phyloP scores from a whole-genome alignment of 306 rosid species.

The Pterocarpus santalinus region DNA sequence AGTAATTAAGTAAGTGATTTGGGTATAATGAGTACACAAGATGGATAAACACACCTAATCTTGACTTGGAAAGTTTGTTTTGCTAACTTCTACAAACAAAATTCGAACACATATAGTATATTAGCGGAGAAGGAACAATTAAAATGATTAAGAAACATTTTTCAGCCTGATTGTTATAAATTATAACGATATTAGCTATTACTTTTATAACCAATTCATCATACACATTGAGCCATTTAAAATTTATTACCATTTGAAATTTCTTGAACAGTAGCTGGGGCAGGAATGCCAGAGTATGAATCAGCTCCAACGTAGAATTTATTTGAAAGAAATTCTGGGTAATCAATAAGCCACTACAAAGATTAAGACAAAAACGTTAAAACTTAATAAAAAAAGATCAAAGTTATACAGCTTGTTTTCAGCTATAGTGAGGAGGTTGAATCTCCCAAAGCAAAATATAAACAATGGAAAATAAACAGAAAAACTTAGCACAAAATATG shows the following conservation, averaged over 20 bases:
- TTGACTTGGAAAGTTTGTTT: background rate
- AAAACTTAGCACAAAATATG: background rate
- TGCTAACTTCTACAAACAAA: background rate
- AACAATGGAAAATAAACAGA: background rate
- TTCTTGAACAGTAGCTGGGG: constrained; percentile 59
- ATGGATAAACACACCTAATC: background rate
- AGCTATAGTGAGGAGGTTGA: background rate
- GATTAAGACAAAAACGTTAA: background rate
- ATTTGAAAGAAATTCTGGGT: constrained; percentile 66
- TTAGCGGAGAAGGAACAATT: background rate
- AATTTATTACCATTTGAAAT: constrained; percentile 65
- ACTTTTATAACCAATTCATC: background rate
- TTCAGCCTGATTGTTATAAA: background rate
- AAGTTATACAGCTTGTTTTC: background rate
- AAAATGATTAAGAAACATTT: background rate
- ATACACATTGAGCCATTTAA: background rate
- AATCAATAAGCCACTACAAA: constrained; percentile 75
- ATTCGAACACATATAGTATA: background rate
- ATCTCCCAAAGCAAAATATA: background rate
- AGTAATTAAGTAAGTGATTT: too few relatives aligned
- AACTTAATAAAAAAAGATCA: background rate
- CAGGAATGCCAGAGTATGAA: constrained; percentile 75
- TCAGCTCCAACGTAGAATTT: constrained; percentile 70
- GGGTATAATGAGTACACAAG: too few relatives aligned
- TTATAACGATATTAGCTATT: background rate